Evolutionary conservation across 495 filamentous ascomycete species (phyloP), one percentile per base, ranked within the genome.

Genomic region (Penicillium arizonense): DNA sequence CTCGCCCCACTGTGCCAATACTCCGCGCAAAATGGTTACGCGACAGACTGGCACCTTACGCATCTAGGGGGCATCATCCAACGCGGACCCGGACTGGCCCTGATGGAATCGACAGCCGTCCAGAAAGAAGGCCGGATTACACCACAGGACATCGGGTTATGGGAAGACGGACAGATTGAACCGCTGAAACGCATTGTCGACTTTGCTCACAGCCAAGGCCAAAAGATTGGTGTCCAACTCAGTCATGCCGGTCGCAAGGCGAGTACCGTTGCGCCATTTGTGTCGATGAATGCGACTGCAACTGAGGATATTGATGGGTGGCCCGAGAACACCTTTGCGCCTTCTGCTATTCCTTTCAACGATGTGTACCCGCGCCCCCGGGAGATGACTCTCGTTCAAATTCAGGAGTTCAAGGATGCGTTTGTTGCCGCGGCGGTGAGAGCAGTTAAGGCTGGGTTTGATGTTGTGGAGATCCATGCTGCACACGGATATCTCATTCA

Each of bases 231-330:
- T 18, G 79, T 90, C 48, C 87, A 90, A 65, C 53, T 90, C 10
- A 82, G 66, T n/a, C 88, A 90, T 59, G 86, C 87, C 0, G 88
- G 88, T 1, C 73, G 88, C 12, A 91, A 91, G 60, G 86, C 85
- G 0, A 80, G 74, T 44, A 86, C 80, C 1, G 76, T 88, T 5
- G 80, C 88, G 0, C 86, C 87, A 0, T 90, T 52, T 38, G 38
- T 35, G 53, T 40, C 4, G 58, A 64, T 14, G 67, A 58, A 44
- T 13, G 63, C 52, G 0, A 59, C 74, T 1, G 86, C 86, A 0
- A 75, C 72, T 0, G 69, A 80, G 45, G 78, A 74, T 16, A 71
- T 76, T n/a, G 74, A 77, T 44, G 87, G 87, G 12, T 87, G 85
- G 86, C 82, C 82, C 0, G 68, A 82, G 39, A 70, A 82, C 32